Base-by-base conservation (phyloP, 192 early-diverging fungal species). In the Entomortierella beljakovae region DNA sequence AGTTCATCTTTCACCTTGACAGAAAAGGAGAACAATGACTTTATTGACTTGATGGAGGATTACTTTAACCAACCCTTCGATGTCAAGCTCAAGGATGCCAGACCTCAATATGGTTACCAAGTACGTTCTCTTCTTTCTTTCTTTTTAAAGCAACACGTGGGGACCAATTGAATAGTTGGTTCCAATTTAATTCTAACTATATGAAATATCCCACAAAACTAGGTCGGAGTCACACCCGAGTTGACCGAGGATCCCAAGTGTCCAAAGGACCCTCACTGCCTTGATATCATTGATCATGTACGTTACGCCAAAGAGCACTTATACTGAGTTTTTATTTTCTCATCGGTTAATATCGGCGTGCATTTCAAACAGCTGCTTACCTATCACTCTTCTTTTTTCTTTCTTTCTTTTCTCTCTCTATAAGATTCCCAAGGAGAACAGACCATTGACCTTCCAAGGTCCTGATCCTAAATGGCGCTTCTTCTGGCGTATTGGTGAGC, bases 401-500 rank as follows among this genome's bases (percentile, higher is more conserved):
- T 16, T 46, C 20, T 10, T 46, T 11, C 43, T 46, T 0, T 28
- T 22, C 23, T 49, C 34, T 23, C 58, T 1, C 13, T 20, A 64
- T 26, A 57, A 87, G 81, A 83, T 92, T 73, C 63, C 80, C 20
- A 73, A 79, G 48, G 72, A 80, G 28, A 84, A 89, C 70, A 80
- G 87, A 79, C 91, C 91, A n/a, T 55, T 90, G 56, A 56, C 37
- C 1, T 88, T 86, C 57, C 58, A 83, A 28, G 85, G 87, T 0
- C 70, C 84, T 6, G 92, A 93, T 68, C 89, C 89, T 37, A 93
- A 93, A 70, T 93, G 92, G 92, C 83, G 90, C 57, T 92, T 88
- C 81, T 91, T 91, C 82, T 90, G 88, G 86, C 81, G 89, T 23
- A 85, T 91, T 28, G 91, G 90, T 37, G 81, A 84, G 26, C 70